A percentile compares a stretch with the other conserved stretches of the same genome.
Evolutionary conservation across 169 alveolate genomes (phyloP).

Genomic region (Eimeria acervulina): DNA sequence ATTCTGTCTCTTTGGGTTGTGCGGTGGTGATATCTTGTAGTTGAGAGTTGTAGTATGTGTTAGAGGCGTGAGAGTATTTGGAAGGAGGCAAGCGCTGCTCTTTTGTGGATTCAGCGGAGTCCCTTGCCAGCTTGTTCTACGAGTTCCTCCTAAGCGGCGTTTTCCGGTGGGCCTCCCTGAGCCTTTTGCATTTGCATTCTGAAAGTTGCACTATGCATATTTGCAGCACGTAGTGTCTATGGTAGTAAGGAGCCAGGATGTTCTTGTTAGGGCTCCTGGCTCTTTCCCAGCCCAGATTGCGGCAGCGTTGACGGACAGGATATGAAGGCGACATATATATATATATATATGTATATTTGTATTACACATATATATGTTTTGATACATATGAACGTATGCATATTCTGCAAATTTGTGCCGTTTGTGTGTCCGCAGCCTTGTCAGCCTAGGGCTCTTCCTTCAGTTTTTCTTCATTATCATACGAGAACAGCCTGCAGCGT

Average conservation of each 20-base stretch:
- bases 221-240: not conserved
- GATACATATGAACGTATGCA: too few species aligned
- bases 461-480: constrained; percentile 41
- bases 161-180: constrained; percentile 56
- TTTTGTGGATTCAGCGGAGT: constrained; percentile 45
- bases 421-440: constrained; percentile 8
- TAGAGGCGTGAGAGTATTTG: not conserved
- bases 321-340: not conserved
- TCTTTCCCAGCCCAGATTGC: not conserved
- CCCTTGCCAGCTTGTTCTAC: constrained; percentile 65
- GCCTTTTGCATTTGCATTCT: not conserved
- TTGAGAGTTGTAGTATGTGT: not conserved
- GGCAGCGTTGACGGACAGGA: not conserved
- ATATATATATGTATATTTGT: too few species aligned
- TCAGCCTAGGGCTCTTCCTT: constrained; percentile 22
- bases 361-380: too few species aligned
- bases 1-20: not conserved
- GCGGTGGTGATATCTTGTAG: not conserved
- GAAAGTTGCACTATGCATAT: not conserved
- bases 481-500: constrained; percentile 56
- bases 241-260: not conserved
- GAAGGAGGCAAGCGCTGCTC: not conserved
- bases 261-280: not conserved
- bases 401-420: not conserved
- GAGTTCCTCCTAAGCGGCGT: constrained; percentile 42